Evolutionary conservation across 352 stramenopile species (phyloP).

Genomic region (Globisporangium nodosum): DNA sequence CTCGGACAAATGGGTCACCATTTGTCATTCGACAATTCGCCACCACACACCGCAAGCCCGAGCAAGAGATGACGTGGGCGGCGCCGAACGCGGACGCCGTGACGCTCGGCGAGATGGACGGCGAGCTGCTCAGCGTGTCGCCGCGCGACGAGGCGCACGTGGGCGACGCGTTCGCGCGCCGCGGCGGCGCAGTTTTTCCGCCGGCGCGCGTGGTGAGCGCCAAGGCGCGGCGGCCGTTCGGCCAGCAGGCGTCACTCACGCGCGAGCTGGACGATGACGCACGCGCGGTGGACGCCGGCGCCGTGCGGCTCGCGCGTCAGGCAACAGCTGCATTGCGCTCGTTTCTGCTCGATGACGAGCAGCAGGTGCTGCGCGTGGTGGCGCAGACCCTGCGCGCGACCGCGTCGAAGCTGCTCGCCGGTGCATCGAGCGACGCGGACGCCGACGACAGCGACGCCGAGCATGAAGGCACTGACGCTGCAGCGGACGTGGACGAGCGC

Average conservation of each 20-base stretch:
- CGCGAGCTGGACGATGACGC: slow-evolving; percentile 30
- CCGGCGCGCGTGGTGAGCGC: slow-evolving; percentile 42
- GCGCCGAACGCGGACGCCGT: slow-evolving; percentile 58
- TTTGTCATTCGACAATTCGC: neutral
- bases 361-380: slow-evolving; percentile 34
- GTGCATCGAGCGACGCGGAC: slow-evolving; percentile 14
- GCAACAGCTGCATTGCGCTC: slow-evolving; percentile 15
- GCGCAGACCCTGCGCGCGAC: slow-evolving; percentile 16
- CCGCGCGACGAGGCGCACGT: slow-evolving; percentile 47
- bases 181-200: slow-evolving; percentile 47
- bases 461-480: neutral
- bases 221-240: slow-evolving; percentile 52
- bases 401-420: slow-evolving; percentile 21
- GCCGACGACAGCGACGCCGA: slow-evolving; percentile 26
- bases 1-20: neutral
- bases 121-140: slow-evolving; percentile 69
- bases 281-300: slow-evolving; percentile 29
- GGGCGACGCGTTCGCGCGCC: slow-evolving; percentile 60
- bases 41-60: slow-evolving; percentile 1
- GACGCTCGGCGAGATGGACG: slow-evolving; percentile 69
- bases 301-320: slow-evolving; percentile 36
- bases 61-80: slow-evolving; percentile 45
- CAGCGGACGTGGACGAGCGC: neutral
- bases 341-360: slow-evolving; percentile 64
- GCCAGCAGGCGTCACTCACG: slow-evolving; percentile 52